Percentiles rank a stretch among this genome's conserved stretches.
Conservation (phyloP, 2,329 filamentous ascomycete species). For the Mollisiaceae sp. region DNA sequence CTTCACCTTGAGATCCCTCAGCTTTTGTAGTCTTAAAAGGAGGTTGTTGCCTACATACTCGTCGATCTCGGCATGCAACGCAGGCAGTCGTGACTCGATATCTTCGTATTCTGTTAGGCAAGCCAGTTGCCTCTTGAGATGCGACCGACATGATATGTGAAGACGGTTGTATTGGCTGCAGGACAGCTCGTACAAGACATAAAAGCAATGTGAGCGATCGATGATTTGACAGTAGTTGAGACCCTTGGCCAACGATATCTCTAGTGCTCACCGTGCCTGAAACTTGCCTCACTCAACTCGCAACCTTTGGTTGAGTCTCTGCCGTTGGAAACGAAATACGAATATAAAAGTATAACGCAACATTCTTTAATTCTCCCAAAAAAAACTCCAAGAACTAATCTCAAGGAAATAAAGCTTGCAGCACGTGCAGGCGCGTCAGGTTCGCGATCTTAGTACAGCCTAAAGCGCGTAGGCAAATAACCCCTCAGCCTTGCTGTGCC, state of each 20-base stretch:
- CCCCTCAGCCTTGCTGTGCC: slow-evolving; percentile 9
- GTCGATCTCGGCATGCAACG: slow-evolving; percentile 5
- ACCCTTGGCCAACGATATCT: neutral
- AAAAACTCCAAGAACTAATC: neutral
- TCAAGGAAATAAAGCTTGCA: neutral
- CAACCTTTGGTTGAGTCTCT: neutral
- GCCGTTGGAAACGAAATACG: neutral
- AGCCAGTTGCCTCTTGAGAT: neutral
- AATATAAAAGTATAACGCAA: neutral
- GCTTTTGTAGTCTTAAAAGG: neutral
- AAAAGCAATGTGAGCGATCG: neutral
- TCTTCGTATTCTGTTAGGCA: slow-evolving; percentile 1
- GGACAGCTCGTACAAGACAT: neutral
- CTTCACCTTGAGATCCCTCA: slow-evolving; percentile 8
- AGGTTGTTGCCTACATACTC: neutral
- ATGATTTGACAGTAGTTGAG: neutral
- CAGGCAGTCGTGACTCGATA: slow-evolving; percentile 9
- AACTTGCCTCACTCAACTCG: neutral
- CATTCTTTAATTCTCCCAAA: neutral
- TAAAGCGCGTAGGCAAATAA: neutral
- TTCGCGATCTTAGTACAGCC: neutral
- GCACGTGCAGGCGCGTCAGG: neutral
- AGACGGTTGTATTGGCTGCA: neutral
- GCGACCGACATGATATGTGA: neutral
- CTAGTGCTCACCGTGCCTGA: slow-evolving; percentile 2